phyloP scores from a whole-genome alignment of 176 grass and related monocot species.

The Triticum monococcum region DNA sequence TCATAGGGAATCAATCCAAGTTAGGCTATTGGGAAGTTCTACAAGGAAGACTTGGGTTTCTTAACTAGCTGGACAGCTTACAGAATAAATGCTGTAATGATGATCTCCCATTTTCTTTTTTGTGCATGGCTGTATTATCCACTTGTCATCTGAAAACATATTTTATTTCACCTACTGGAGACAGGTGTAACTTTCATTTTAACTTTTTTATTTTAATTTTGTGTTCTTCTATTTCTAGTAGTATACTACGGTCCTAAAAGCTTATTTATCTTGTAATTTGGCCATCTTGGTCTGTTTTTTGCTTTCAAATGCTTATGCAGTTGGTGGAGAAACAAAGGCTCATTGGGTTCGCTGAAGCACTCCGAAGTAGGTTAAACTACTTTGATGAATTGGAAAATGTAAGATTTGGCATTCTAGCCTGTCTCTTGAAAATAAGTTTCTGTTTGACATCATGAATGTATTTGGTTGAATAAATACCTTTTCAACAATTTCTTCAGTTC shows the following conservation, averaged over 20 bases:
- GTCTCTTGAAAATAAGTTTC: conserved; percentile 14
- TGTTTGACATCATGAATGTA: background rate
- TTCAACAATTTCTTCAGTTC: conserved; percentile 11
- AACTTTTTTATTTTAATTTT: background rate
- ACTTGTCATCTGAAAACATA: background rate
- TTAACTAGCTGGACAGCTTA: background rate
- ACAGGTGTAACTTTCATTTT: background rate
- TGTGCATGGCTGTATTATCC: conserved; percentile 7
- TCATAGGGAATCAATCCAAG: background rate
- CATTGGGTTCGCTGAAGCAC: conserved; percentile 90
- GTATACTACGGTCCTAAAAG: background rate
- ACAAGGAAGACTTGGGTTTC: background rate
- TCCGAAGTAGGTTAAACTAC: conserved; percentile 89
- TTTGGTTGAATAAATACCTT: conserved; percentile 14
- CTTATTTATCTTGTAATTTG: background rate
- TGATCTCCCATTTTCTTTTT: background rate
- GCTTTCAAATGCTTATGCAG: conserved; percentile 44
- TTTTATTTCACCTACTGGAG: conserved; percentile 12
- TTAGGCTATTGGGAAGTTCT: background rate
- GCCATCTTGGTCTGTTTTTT: conserved; percentile 17
- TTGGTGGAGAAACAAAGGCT: conserved; percentile 96
- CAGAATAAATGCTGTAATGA: conserved; percentile 6
- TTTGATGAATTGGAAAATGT: conserved; percentile 98
- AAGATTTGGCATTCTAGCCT: conserved; percentile 50
- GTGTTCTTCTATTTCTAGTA: background rate